Base-by-base conservation (phyloP, 768 basidiomycete species). In the Boletus rufocinnamomeus region DNA sequence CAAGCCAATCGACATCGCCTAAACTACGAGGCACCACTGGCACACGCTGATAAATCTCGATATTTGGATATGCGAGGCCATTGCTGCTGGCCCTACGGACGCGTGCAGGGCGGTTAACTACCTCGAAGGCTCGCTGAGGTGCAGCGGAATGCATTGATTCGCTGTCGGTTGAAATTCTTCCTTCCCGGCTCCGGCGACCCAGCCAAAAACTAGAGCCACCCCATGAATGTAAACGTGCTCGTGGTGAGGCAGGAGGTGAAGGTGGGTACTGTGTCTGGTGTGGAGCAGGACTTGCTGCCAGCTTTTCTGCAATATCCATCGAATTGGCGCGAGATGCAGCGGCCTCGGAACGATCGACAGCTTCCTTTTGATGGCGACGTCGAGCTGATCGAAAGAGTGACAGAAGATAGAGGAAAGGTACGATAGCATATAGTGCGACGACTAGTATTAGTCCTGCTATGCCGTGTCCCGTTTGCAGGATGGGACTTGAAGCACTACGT, bases 1-100 rank as follows among this genome's bases (percentile, higher is more conserved):
- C 82, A 35, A 91, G 75, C 91, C 91, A 93, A 67, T 89, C 89
- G 50, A 89, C 77, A 67, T 93, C 89, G 32, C 84, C 83, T 40
- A 91, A 74, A 60, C 81, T 85, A 56, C 83, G 77, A 32, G 82
- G 77, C 17, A 79, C 69, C 40, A 60, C 76, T 66, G 66, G 82
- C 65, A 70, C 74, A 67, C 69, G 78, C 61, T 66, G 86, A 79
- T 68, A 80, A 43, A 50, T 76, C 75, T 53, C 79, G 81, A 62
- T 84, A 77, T 59, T 74, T 68, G 66, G 69, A 46, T 72, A 76
- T 30, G 72, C 69, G 23, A 79, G 70, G 30, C 79, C 79, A 40
- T 79, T 76, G 23, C 66, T 74, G 48, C 80, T 82, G 17, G 72
- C 80, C 76, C 83, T 83, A 74, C 65, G 87, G 77, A 65, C 78